Base-by-base conservation (phyloP, 768 basidiomycete genomes). In the Xerocomellus dryophilus region DNA sequence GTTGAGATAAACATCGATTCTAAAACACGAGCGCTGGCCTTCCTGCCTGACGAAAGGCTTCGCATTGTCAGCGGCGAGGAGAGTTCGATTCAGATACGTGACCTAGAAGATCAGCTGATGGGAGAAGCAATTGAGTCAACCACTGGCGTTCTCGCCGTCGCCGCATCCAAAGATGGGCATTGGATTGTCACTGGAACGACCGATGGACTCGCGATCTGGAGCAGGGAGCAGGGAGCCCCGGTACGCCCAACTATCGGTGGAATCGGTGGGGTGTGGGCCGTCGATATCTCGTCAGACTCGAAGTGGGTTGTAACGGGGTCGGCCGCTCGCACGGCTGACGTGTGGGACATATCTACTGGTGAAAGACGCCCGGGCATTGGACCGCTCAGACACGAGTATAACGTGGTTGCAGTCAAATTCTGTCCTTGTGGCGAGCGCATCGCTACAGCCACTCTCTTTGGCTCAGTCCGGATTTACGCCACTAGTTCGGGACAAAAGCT, bases 221-320 rank as follows among this genome's bases (percentile, higher is more conserved):
- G 38, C 4, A 52, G 25, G 40, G 12, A 6, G 11, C 39, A 44
- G 5, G 50, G 6, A 5, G 14, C 3, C 18, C 56, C 35, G 2
- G 23, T 3, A 32, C 38, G 31, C 43, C 54, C 44, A 23, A 2
- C 36, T 39, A 44, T 57, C 25, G 39, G 18, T 21, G 59, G 51
- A 12, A 44, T 57, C 20, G 39, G 23, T 18, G 54, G 54, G 10
- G 61, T 62, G 12, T 46, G 60, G 46, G 17, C 60, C 23, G 7
- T 62, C 44, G 61, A 61, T 42, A 52, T 61, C 47, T 61, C 60
- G 41, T 48, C 31, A 5, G 61, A 61, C 29, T 62, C 60, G 10
- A 61, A 58, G 41, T 58, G 56, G 60, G 56, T 34, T 6, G n/a
- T 54, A n/a, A 61, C 60, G 0, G 61, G 61, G n/a, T 61, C 60